Base-by-base conservation (phyloP, 192 early-diverging fungal species). In the Allomyces macrogynus region DNA sequence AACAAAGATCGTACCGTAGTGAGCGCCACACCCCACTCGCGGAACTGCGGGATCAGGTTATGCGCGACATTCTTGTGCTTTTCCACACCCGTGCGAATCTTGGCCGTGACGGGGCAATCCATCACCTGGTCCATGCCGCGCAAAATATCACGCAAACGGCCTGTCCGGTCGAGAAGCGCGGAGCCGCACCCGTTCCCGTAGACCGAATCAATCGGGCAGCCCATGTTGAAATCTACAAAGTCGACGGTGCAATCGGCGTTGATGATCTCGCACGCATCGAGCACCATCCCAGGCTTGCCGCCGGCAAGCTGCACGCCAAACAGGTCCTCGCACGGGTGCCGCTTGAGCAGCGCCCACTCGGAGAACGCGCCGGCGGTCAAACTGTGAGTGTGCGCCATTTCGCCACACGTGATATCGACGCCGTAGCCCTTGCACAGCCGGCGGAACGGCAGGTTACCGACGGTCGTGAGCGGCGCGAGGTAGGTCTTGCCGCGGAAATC, bases 381-480 rank as follows among this genome's bases (percentile, higher is more conserved):
- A 25, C 71, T 72, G 24, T 61, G 60, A 24, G 72, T 25, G 63
- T 81, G 60, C 0, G 89, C 89, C 95, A 97, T 97, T 74, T 97
- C 95, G 43, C 89, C 90, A 68, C 93, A 97, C 5, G 95, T 98
- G 44, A 98, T 88, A 71, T 95, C 94, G 8, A 88, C 92, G 49
- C 95, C 95, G 69, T 87, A 93, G 12, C 74, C 81, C 73, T 95
- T 95, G 75, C 91, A 94, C 24, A 95, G 79, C 20, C 93, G 84
- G 12, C 95, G 82, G 80, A 98, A 98, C 27, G 95, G 95, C 62
- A 98, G 73, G 74, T 98, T 97, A 43, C 95, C 95, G 24, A 98
- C 92, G 3, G 95, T 98, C 0, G 95, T 98, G 66, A 98, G 74
- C 11, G 95, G 95, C 12, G 93, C 95, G 62, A 96, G 75, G 69